Conservation (phyloP, 192 early-diverging fungal species). For the Mortierella antarctica region DNA sequence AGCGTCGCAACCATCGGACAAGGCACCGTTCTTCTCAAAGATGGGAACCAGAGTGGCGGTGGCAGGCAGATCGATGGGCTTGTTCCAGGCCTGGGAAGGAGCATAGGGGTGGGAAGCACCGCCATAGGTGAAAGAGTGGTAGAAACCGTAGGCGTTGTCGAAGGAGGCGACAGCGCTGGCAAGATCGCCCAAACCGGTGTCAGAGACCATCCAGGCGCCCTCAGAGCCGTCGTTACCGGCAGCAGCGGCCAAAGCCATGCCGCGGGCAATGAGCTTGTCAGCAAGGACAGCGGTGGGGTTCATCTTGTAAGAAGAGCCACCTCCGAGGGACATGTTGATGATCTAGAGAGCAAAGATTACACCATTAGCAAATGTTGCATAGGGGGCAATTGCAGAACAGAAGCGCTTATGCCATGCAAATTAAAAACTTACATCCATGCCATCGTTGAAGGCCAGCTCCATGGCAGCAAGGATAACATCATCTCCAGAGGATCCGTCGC, state of each 20-base stretch:
- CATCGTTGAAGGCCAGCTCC: constrained; percentile 56
- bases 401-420: background rate
- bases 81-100: constrained; percentile 1
- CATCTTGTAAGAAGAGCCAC: constrained; percentile 62
- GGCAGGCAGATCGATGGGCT: constrained; percentile 51
- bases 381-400: background rate
- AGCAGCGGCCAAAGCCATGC: constrained; percentile 69
- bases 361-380: too few relatives aligned
- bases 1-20: constrained; percentile 29
- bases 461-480: constrained; percentile 71
- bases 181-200: constrained; percentile 30
- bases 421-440: constrained; percentile 69
- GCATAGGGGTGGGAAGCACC: constrained; percentile 16
- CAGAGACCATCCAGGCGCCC: constrained; percentile 35
- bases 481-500: constrained; percentile 57
- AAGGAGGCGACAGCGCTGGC: constrained; percentile 70
- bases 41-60: constrained; percentile 20
- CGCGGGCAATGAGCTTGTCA: constrained; percentile 54
- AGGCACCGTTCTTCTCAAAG: constrained; percentile 9
- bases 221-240: constrained; percentile 79
- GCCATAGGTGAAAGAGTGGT: constrained; percentile 18
- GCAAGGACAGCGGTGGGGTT: constrained; percentile 59
- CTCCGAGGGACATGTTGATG: constrained; percentile 72
- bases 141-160: constrained; percentile 52
- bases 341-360: constrained; percentile 34